A percentile compares a stretch with the other conserved stretches of the same genome.
Conservation (phyloP, 208 protist species). For the Trypanosomatidae sp. region DNA sequence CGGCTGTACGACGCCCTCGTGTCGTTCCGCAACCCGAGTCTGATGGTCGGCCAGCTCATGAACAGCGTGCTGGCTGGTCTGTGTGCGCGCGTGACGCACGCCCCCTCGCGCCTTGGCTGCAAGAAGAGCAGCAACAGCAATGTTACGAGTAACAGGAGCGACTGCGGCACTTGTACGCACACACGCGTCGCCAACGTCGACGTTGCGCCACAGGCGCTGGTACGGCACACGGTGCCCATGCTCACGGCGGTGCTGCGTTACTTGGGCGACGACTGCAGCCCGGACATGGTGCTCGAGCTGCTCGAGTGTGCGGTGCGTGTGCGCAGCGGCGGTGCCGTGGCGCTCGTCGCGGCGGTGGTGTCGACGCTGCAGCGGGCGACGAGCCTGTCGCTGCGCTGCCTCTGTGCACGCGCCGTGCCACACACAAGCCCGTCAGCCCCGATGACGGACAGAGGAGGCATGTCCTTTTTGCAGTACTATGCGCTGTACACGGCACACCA, state of each 20-base stretch:
- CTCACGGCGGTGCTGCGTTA: slow-evolving; percentile 25
- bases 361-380: slow-evolving; percentile 14
- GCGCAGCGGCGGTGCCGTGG: slow-evolving; percentile 16
- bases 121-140: too few species aligned
- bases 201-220: not conserved
- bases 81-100: slow-evolving; percentile 43
- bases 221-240: slow-evolving; percentile 19
- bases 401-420: not conserved
- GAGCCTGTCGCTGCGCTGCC: slow-evolving; percentile 12
- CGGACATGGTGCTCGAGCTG: slow-evolving; percentile 57
- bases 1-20: slow-evolving; percentile 48
- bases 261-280: slow-evolving; percentile 77
- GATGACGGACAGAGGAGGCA: not conserved
- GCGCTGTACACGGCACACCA: slow-evolving; percentile 21
- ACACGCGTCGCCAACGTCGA: not conserved
- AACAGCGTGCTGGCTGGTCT: slow-evolving; percentile 58
- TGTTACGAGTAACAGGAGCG: too few species aligned
- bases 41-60: slow-evolving; percentile 48
- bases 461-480: slow-evolving; percentile 14
- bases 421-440: not conserved
- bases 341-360: slow-evolving; percentile 21
- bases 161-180: slow-evolving; percentile 6
- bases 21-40: slow-evolving; percentile 56
- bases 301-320: slow-evolving; percentile 42
- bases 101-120: too few species aligned